Evolutionary conservation across 2,329 filamentous ascomycete species (phyloP), one percentile per base, ranked within the genome.

Genomic region (Elsinoe australis): DNA sequence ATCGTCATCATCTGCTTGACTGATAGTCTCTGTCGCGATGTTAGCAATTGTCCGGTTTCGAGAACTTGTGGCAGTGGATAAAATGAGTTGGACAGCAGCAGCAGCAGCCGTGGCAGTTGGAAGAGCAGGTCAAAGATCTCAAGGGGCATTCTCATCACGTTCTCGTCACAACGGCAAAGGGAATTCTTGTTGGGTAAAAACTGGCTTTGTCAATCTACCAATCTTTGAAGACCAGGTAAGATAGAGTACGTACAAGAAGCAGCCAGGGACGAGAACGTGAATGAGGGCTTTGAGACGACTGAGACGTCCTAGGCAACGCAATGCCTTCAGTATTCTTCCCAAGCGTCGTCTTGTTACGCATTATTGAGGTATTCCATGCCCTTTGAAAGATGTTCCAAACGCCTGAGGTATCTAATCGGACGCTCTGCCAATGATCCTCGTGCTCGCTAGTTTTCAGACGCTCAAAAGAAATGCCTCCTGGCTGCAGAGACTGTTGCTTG

Each of bases 181-280:
- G 34, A 46, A 45, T 26, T 33, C 33, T 6, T 32, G 49, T 44
- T 41, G 46, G 35, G 38, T 36, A 38, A 49, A 41, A 51, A 53
- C 52, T 53, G 52, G 50, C 33, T 49, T 54, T 51, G 52, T 54
- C 49, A 54, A 54, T 54, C 52, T 54, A 54, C 47, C 52, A 51
- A 50, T 52, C 50, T 48, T 51, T 51, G 38, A 44, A 47, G 47
- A 52, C 29, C 49, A 52, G 47, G 52, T 49, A 45, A 50, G 50
- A 38, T 28, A 51, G 28, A 32, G 51, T 54, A 54, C 52, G 50
- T 54, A 54, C 52, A 54, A 39, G 52, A 50, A 49, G 45, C 22
- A 46, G 49, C 50, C 50, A 47, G 49, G 29, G 48, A 46, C 48
- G 38, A 50, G 31, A 44, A 50, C 48, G 36, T 46, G 48, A n/a